phyloP scores from a whole-genome alignment of 306 rosid species.

The Clitoria ternatea region DNA sequence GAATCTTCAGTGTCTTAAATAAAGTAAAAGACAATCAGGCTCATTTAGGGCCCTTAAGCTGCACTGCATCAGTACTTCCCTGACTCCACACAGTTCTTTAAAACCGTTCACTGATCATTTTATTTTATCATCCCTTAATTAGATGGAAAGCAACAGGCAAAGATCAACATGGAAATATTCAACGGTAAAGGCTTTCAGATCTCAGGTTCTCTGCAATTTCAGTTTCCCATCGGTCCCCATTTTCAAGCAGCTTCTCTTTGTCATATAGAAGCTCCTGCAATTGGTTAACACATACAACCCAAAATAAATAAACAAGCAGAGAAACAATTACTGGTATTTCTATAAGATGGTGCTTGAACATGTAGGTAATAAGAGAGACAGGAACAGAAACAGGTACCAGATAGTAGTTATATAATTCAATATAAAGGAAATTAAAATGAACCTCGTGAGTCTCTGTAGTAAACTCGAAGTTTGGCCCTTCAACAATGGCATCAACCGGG shows the following conservation, averaged over 20 bases:
- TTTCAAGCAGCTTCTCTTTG: slow-evolving; percentile 97
- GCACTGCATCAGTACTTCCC: too few relatives aligned
- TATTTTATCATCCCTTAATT: slow-evolving; percentile 32
- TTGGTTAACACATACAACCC: slow-evolving; percentile 7
- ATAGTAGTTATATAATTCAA: neutral
- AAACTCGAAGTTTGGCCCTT: slow-evolving; percentile 97
- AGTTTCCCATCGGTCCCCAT: slow-evolving; percentile 98
- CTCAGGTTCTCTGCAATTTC: slow-evolving; percentile 97
- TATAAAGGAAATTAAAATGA: slow-evolving; percentile 7
- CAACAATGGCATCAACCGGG: slow-evolving; percentile 99
- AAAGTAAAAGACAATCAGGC: too few relatives aligned
- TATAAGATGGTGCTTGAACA: neutral
- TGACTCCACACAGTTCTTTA: slow-evolving; percentile 15
- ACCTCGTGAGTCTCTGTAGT: slow-evolving; percentile 99
- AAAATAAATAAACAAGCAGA: neutral
- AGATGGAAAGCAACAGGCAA: slow-evolving; percentile 11
- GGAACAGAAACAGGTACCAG: neutral
- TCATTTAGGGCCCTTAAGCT: too few relatives aligned
- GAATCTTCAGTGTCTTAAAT: too few relatives aligned
- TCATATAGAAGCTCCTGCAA: slow-evolving; percentile 95
- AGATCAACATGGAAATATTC: slow-evolving; percentile 28
- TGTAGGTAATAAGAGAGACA: neutral
- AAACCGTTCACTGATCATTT: slow-evolving; percentile 32
- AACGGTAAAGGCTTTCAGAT: slow-evolving; percentile 97
- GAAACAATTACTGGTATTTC: neutral